Evolutionary conservation across 345 rosid genomes (phyloP).

Genomic region (Chamaenerion angustifolium): DNA sequence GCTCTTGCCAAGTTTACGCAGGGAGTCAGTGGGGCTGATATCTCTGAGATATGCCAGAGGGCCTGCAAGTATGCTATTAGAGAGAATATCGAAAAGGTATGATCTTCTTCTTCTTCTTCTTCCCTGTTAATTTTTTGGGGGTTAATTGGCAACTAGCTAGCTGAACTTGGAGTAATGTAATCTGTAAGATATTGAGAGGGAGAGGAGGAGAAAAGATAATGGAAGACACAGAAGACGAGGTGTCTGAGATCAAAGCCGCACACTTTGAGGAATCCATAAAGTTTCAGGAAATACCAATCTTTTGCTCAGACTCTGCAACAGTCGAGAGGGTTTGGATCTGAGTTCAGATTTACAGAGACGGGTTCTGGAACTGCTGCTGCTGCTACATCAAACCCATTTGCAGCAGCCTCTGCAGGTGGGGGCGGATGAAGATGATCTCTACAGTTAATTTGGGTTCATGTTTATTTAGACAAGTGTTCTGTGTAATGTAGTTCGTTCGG

Average conservation of each 20-base stretch:
- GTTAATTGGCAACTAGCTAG: too few relatives aligned
- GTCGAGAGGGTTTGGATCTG: conserved; percentile 77
- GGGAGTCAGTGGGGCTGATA: conserved; percentile 96
- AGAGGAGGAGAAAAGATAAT: conserved; percentile 70
- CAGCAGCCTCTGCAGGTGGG: conserved; percentile 47
- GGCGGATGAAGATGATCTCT: conserved; percentile 86
- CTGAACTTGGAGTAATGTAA: too few relatives aligned
- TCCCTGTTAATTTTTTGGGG: conserved; percentile 9
- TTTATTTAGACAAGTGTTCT: neutral
- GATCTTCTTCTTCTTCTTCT: neutral
- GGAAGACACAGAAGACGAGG: conserved; percentile 68
- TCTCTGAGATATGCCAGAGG: conserved; percentile 91
- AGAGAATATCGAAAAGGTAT: conserved; percentile 86
- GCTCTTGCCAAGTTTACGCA: conserved; percentile 86
- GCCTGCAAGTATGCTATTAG: conserved; percentile 89
- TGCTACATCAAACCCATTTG: conserved; percentile 55
- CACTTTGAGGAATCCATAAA: conserved; percentile 95
- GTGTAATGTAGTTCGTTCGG: too few relatives aligned
- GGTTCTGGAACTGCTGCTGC: conserved; percentile 22
- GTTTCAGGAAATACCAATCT: conserved; percentile 82
- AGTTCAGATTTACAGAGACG: conserved; percentile 57
- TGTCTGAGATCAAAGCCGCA: conserved; percentile 73
- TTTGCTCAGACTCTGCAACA: conserved; percentile 96
- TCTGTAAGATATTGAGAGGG: conserved; percentile 78
- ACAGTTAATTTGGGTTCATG: conserved; percentile 37